phyloP scores from a whole-genome alignment of 352 stramenopile genomes.

The Elongisporangium prolatum region DNA sequence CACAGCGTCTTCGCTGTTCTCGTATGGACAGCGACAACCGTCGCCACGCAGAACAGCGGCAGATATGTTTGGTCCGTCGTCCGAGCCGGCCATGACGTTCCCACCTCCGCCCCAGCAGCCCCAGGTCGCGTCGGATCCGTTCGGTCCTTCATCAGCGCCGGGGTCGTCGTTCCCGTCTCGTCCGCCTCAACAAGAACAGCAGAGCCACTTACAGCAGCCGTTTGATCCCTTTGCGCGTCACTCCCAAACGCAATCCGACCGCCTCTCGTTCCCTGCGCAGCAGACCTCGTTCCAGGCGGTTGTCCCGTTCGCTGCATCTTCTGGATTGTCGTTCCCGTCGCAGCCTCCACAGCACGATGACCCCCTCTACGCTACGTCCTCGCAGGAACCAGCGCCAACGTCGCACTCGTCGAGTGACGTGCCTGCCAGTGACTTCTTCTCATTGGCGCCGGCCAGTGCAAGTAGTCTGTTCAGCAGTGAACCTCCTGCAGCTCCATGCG shows the following conservation, averaged over 20 bases:
- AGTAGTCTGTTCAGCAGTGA: slow-evolving; percentile 30
- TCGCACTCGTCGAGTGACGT: slow-evolving; percentile 7
- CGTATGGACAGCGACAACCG: neutral
- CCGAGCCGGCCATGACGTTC: neutral
- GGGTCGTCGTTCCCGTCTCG: neutral
- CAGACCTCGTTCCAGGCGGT: slow-evolving; percentile 1
- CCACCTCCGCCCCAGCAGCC: neutral
- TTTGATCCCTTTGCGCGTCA: slow-evolving; percentile 19
- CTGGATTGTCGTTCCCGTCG: neutral
- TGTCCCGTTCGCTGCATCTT: neutral
- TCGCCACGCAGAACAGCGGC: neutral
- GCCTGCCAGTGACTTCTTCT: slow-evolving; percentile 30
- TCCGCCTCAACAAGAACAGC: slow-evolving; percentile 1
- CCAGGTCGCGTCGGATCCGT: slow-evolving; percentile 4
- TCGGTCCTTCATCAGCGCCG: slow-evolving; percentile 1
- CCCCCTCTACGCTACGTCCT: neutral
- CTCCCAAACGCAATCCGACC: neutral
- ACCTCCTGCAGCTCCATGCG: neutral
- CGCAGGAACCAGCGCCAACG: neutral
- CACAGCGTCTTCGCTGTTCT: neutral
- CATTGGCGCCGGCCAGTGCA: slow-evolving; percentile 20
- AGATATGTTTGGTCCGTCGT: neutral
- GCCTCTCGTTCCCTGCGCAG: neutral
- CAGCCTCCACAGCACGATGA: neutral
- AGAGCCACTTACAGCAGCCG: slow-evolving; percentile 1